Base-by-base conservation (phyloP, 371 early-diverging fungal genomes). In the Nosema muscidifuracis region DNA sequence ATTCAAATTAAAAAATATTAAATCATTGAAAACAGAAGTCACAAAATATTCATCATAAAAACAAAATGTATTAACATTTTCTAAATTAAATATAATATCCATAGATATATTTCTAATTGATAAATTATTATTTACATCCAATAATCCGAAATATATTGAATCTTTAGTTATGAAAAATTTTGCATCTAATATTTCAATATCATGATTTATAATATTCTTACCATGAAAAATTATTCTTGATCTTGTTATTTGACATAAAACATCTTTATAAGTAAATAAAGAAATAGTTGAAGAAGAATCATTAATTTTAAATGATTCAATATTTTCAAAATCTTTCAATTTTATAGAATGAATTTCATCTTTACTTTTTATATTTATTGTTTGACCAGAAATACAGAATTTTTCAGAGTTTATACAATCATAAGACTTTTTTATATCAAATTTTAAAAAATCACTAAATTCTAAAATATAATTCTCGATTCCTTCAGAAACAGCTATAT, bases 331-430 rank as follows among this genome's bases (percentile, higher is more conserved):
- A n/a, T n/a, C n/a, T n/a, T n/a, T n/a, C n/a, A n/a, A n/a, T n/a
- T 12, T n/a, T 12, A 47, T 47, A n/a, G n/a, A 12, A n/a, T 12
- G 6, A n/a, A 12, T 47, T 20, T n/a, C 4, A 47, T 47, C n/a
- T 12, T 47, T 20, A n/a, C n/a, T n/a, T 47, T 47, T 47, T 47
- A 47, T 47, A n/a, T n/a, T 10, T 10, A 47, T 12, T 12, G 4
- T 47, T 12, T n/a, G 4, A 47, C n/a, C 47, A 4, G 4, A 12
- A 6, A 6, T 10, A 6, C 4, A 47, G n/a, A 47, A 10, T 47
- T 47, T 47, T 20, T 47, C 47, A 47, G n/a, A 47, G n/a, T 47
- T 47, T 47, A 47, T n/a, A 47, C 47, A 47, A n/a, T 47, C 55
- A 7, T 13, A 20, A 18, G 47, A 34, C 47, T 66, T 66, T 40